phyloP scores from a whole-genome alignment of 1,284 basidiomycete genomes.

The Thelephora terrestris region DNA sequence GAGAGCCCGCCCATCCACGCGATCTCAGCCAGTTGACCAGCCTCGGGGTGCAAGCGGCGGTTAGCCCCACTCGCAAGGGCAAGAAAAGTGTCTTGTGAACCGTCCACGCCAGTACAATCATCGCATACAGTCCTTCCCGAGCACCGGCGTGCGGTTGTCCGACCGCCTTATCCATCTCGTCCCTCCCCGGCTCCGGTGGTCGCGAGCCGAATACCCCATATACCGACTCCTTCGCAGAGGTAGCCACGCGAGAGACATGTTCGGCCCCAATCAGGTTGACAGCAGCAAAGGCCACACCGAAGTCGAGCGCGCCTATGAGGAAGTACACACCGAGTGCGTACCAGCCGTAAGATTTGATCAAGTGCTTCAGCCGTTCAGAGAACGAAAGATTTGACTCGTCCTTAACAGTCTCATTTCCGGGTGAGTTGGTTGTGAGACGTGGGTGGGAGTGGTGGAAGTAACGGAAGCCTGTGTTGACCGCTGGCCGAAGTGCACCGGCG shows the following conservation, averaged over 20 bases:
- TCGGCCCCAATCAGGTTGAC: conserved; percentile 89
- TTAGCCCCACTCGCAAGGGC: conserved; percentile 85
- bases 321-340: conserved; percentile 86
- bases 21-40: conserved; percentile 71
- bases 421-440: conserved; percentile 25
- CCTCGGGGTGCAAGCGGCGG: conserved; percentile 79
- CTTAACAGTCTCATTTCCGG: conserved; percentile 12
- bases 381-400: conserved; percentile 29
- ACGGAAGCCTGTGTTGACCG: conserved; percentile 26
- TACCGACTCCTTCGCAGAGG: conserved; percentile 45
- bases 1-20: conserved; percentile 68
- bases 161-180: conserved; percentile 37
- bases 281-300: conserved; percentile 71
- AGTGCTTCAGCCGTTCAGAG: conserved; percentile 70
- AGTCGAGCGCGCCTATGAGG: conserved; percentile 64
- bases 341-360: conserved; percentile 89
- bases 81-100: conserved; percentile 93
- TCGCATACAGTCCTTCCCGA: conserved; percentile 77
- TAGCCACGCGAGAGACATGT: conserved; percentile 65
- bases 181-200: conserved; percentile 53
- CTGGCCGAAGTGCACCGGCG: conserved; percentile 19
- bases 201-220: conserved; percentile 34
- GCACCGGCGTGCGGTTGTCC: conserved; percentile 20
- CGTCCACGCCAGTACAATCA: conserved; percentile 87
- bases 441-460: conserved; percentile 40